Evolutionary conservation across 441 rosid genomes (phyloP), one percentile per base, ranked within the genome.

Genomic region (Euphorbia celastroides): DNA sequence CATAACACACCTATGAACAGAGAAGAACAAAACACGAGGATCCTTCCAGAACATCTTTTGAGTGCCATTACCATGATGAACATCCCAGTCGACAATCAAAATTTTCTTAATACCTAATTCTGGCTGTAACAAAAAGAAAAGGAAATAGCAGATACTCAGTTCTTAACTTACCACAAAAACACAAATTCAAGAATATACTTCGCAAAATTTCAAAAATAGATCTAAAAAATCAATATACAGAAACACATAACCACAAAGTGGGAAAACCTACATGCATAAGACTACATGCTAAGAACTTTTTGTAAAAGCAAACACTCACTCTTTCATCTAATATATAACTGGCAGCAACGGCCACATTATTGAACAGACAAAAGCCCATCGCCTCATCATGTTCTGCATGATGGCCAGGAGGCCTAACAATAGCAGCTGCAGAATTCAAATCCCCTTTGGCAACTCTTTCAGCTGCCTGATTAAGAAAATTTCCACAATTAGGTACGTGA

Each of bases 51-150:
- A 94, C 77, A 80, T 80, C 81, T 88, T 92, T 77, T 92, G 97
- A 30, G 97, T 94, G 62, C 96, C 96, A 71, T 94, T 94, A 65
- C 99, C 99, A 25, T 94, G 98, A 78, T 94, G 99, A 59, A 92
- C 96, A 82, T 94, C 99, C 99, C 99, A 92, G 75, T 92, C 99
- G 76, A 89, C 98, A 74, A 94, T 80, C 77, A 94, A 73, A 70
- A 94, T 88, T 79, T 80, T 92, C 63, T 86, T 89, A 65, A 92
- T 56, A 69, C 91, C 89, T 75, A 93, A 73, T 69, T 87, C 93
- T 8, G 86, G 86, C 92, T 84, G 86, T 67, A 69, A 44, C 38
- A 41, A 22, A 14, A 42, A 66, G 64, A 60, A 61, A 68, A 67
- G 38, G 26, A 41, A 42, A 56, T 42, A 38, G 36, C 65, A 41